A percentile compares a stretch with the other conserved stretches of the same genome.
phyloP scores from a whole-genome alignment of 148 eudicot genomes.

The Amaranthus cruentus region DNA sequence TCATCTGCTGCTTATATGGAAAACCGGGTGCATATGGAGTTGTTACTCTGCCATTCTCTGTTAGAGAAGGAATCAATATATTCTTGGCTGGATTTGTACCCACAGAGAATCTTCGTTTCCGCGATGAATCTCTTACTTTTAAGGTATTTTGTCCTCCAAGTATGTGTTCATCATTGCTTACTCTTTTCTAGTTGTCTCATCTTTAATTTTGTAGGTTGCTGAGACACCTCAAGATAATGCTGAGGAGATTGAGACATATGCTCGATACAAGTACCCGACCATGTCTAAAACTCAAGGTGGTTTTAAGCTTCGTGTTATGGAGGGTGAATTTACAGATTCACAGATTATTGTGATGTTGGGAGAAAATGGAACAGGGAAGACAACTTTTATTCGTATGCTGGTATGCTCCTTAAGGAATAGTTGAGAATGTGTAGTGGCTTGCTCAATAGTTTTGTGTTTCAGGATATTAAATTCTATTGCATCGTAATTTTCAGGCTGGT shows the following conservation, averaged over 20 bases:
- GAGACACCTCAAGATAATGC: constrained; percentile 90
- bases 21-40: constrained; percentile 97
- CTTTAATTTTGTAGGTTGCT: constrained; percentile 53
- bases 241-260: constrained; percentile 81
- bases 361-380: constrained; percentile 96
- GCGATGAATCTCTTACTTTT: constrained; percentile 89
- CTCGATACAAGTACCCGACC: constrained; percentile 81
- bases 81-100: constrained; percentile 95
- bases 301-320: constrained; percentile 64
- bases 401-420: constrained; percentile 28
- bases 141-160: constrained; percentile 43
- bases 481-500: constrained; percentile 65
- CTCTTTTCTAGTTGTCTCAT: neutral
- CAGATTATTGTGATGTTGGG: constrained; percentile 95
- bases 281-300: constrained; percentile 86
- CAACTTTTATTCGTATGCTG: constrained; percentile 91
- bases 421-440: neutral
- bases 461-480: neutral
- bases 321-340: constrained; percentile 95
- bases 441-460: neutral
- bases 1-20: constrained; percentile 93
- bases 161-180: neutral
- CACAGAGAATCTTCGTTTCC: constrained; percentile 82
- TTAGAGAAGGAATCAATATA: constrained; percentile 93
- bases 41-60: constrained; percentile 96